Evolutionary conservation across 208 protist species (phyloP).

Genomic region (Crithidia expoeki): DNA sequence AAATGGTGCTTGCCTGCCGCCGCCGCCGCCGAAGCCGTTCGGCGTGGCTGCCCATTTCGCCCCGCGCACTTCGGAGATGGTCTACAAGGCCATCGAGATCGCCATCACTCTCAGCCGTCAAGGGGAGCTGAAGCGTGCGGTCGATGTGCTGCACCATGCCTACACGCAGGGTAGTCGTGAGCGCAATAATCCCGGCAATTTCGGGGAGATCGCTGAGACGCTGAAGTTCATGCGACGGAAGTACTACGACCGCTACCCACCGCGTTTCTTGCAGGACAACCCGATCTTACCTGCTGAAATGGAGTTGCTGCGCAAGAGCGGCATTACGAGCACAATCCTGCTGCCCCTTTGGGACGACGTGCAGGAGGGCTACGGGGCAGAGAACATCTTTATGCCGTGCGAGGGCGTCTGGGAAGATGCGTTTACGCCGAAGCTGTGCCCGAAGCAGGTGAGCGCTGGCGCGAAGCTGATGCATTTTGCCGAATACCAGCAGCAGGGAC

Average conservation of each 20-base stretch:
- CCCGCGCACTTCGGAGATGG: conserved; percentile 56
- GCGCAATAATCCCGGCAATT: conserved; percentile 74
- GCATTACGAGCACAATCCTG: conserved; percentile 65
- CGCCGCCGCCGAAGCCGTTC: conserved; percentile 10
- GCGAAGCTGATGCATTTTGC: conserved; percentile 48
- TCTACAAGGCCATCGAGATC: conserved; percentile 72
- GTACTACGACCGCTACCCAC: conserved; percentile 56
- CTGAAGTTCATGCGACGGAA: conserved; percentile 63
- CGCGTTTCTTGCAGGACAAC: conserved; percentile 88
- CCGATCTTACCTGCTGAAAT: conserved; percentile 72
- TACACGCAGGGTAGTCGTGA: conserved; percentile 56
- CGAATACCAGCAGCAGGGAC: conserved; percentile 24
- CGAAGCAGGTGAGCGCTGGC: conserved; percentile 25
- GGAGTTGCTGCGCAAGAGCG: conserved; percentile 74
- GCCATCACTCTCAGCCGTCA: conserved; percentile 51
- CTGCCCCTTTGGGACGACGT: conserved; percentile 91
- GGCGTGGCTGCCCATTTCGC: conserved; percentile 36
- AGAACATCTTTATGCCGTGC: conserved; percentile 88
- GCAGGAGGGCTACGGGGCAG: conserved; percentile 76
- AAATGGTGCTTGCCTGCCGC: neutral
- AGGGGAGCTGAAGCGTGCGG: conserved; percentile 76
- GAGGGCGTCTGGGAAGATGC: conserved; percentile 61
- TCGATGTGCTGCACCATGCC: conserved; percentile 84
- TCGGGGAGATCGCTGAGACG: conserved; percentile 62
- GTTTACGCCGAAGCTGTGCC: conserved; percentile 47